Base-by-base conservation (phyloP, 352 stramenopile genomes). In the Achlya hypogyna region DNA sequence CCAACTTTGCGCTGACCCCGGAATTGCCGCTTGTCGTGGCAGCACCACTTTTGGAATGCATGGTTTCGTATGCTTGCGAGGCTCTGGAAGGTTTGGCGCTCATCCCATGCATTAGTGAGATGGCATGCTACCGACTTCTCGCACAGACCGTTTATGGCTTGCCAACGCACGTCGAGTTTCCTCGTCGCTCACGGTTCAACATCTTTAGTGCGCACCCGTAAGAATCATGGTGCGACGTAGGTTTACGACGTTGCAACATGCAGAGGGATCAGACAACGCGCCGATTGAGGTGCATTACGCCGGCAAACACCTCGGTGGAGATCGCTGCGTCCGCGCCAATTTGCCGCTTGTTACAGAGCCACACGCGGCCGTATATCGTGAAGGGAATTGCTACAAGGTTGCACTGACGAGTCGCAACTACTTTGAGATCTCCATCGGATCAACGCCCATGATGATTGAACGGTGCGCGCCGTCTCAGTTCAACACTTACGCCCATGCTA, bases 291-390 rank as follows among this genome's bases (percentile, higher is more conserved):
- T 64, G 9, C 20, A 35, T 20, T 64, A 49, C 27, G 54, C 45
- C 8, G 35, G 54, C 20, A 38, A n/a, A 8, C 9, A 22, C 12
- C 3, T 52, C 2, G 54, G 54, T 14, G 54, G 34, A 38, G 80
- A 93, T 53, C 80, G 82, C 27, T 82, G 76, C 23, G 80, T 91
- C 28, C 80, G 82, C 2, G 60, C 81, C 2, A 91, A 93, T 53
- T 74, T 78, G 23, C 78, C 85, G 12, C 87, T 91, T 62, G 62
- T 75, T 5, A 51, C 22, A 16, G 22, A 18, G 8, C 54, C 38
- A 5, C 54, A 64, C 35, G 54, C 38, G 12, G 31, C 29, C 14
- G 35, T 64, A 5, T 38, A 38, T 52, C 54, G 54, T 25, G 35
- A n/a, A 1, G 4, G 28, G 5, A 38, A 64, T 4, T 42, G 0